These are phyloP conservation scores for Kwoniella mangroviensis DNA, from an alignment of 768 basidiomycete species.

Conservation along the genomic window DNA sequence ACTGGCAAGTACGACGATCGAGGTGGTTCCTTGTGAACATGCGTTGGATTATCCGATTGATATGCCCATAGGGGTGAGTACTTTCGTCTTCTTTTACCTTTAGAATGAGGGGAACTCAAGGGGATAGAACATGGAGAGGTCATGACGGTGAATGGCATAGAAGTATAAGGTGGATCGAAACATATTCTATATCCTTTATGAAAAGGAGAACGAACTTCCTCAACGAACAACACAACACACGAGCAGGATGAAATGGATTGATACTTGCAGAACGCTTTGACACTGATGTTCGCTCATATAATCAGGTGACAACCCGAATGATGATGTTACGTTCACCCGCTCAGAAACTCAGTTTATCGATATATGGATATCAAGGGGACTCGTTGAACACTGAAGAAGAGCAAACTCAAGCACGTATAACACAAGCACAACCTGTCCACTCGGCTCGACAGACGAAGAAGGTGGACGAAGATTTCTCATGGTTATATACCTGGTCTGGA, in stretches of 20 bases:
- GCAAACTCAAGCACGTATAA: too few relatives aligned
- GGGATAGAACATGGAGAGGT: too few relatives aligned
- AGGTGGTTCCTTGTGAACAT: conserved; percentile 17
- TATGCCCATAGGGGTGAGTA: conserved; percentile 47
- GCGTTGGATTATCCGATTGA: conserved; percentile 34
- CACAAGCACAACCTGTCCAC: too few relatives aligned
- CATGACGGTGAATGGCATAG: too few relatives aligned
- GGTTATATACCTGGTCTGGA: conserved; percentile 36
- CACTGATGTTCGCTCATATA: background rate
- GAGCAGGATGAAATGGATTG: background rate
- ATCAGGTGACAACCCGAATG: conserved; percentile 42
- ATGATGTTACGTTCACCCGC: conserved; percentile 36
- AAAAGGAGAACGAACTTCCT: too few relatives aligned
- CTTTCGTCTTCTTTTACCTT: background rate
- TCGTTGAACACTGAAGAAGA: conserved; percentile 2
- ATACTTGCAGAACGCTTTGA: background rate
- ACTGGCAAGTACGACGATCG: conserved; percentile 22
- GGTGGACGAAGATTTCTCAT: conserved; percentile 19
- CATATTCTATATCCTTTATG: too few relatives aligned
- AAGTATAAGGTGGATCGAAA: too few relatives aligned
- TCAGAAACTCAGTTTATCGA: conserved; percentile 31
- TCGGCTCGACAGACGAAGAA: background rate
- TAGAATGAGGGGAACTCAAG: too few relatives aligned
- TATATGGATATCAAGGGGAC: conserved; percentile 36
- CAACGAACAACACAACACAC: too few relatives aligned